These are phyloP conservation scores for Beta corolliflora DNA, from an alignment of 179 eudicot species.

Conservation along the genomic window DNA sequence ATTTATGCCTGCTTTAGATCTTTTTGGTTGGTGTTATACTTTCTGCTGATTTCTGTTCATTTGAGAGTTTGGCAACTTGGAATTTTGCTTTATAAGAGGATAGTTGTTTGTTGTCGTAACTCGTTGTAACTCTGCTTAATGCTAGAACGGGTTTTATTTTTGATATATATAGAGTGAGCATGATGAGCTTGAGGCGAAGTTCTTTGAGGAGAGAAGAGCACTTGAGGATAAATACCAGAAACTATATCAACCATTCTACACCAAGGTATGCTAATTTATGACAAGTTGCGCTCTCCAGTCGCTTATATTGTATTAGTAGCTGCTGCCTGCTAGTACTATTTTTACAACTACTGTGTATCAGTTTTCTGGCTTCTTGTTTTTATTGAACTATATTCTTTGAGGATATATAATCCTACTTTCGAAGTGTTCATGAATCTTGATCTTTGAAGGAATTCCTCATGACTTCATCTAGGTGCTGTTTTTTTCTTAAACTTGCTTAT, in stretches of 20 bases:
- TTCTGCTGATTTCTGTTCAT: too few relatives aligned
- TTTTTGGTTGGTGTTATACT: too few relatives aligned
- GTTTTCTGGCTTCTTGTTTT: too few relatives aligned
- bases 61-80: too few relatives aligned
- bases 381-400: neutral
- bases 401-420: neutral
- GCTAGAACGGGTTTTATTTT: neutral
- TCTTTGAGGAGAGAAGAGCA: conserved; percentile 63
- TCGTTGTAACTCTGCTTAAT: neutral
- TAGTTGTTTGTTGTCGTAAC: too few relatives aligned
- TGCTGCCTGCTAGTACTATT: neutral
- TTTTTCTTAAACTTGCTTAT: neutral
- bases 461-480: neutral
- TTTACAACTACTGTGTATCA: neutral
- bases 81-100: too few relatives aligned
- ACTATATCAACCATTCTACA: conserved; percentile 61
- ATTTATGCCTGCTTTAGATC: too few relatives aligned
- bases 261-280: conserved; percentile 44
- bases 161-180: conserved; percentile 47
- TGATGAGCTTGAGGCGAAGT: conserved; percentile 67
- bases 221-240: conserved; percentile 72
- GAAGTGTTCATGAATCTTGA: neutral
- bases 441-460: neutral
- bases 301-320: neutral
- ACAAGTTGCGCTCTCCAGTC: neutral